Evolutionary conservation across 768 basidiomycete species (phyloP).

Genomic region (Leccinum variicolor): DNA sequence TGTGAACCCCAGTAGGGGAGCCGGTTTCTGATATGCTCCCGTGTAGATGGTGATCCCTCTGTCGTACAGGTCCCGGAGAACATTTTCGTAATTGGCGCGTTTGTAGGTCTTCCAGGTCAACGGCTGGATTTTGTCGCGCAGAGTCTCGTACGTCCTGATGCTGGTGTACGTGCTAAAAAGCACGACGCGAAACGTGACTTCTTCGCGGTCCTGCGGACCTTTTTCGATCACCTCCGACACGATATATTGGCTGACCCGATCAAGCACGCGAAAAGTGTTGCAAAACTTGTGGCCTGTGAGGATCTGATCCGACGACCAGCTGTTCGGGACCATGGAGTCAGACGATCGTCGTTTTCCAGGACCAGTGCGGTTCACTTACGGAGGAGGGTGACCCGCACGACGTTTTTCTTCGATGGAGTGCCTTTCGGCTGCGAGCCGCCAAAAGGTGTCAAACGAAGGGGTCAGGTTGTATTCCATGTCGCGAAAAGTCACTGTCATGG

Average conservation of each 20-base stretch:
- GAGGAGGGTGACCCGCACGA: slow-evolving; percentile 44
- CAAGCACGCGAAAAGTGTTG: slow-evolving; percentile 72
- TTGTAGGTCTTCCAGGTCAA: slow-evolving; percentile 62
- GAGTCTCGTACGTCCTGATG: slow-evolving; percentile 67
- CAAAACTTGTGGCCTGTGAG: slow-evolving; percentile 60
- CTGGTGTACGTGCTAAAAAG: slow-evolving; percentile 72
- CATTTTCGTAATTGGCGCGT: slow-evolving; percentile 47
- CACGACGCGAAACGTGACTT: slow-evolving; percentile 67
- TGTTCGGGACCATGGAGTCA: slow-evolving; percentile 25
- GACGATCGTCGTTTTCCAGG: not conserved
- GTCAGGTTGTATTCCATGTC: slow-evolving; percentile 43
- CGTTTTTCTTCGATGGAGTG: slow-evolving; percentile 56
- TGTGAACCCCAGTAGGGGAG: slow-evolving; percentile 51
- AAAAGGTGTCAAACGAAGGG: slow-evolving; percentile 59
- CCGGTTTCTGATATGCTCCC: slow-evolving; percentile 68
- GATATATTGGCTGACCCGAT: slow-evolving; percentile 67
- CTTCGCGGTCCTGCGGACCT: slow-evolving; percentile 55
- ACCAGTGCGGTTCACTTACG: slow-evolving; percentile 40
- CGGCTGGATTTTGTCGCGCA: slow-evolving; percentile 49
- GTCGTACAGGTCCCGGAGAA: slow-evolving; percentile 43
- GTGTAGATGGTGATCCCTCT: slow-evolving; percentile 55
- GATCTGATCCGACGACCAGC: slow-evolving; percentile 68
- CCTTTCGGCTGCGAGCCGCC: slow-evolving; percentile 54
- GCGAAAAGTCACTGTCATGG: slow-evolving; percentile 32
- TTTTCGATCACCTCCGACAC: slow-evolving; percentile 66